A percentile compares a stretch with the other conserved stretches of the same genome.
These are phyloP conservation scores for Tillandsia fasciculata DNA, from an alignment of 176 grass and related monocot species.

Conservation along the genomic window DNA sequence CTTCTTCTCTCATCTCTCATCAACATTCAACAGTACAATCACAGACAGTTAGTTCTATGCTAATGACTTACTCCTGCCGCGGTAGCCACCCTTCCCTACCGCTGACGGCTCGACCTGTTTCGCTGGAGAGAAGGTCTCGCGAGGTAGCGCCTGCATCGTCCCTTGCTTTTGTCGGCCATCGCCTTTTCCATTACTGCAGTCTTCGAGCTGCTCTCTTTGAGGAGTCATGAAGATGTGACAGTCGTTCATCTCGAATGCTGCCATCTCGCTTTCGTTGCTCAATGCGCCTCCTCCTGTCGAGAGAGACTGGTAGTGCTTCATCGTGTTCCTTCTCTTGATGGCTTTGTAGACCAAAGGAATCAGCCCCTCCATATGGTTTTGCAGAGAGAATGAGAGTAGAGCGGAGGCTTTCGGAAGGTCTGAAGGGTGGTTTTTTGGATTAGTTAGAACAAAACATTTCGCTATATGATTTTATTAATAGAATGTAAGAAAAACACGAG, in stretches of 20 bases:
- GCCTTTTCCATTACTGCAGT: neutral
- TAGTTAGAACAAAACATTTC: neutral
- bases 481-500: neutral
- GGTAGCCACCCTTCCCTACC: neutral
- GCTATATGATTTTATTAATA: neutral
- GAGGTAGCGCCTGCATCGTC: conserved; percentile 10
- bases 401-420: neutral
- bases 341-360: conserved; percentile 39
- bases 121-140: conserved; percentile 21
- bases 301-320: conserved; percentile 31
- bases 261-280: neutral
- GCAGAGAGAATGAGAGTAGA: neutral
- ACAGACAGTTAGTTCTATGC: no score
- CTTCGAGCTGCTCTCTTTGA: conserved; percentile 5
- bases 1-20: no score
- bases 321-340: conserved; percentile 48
- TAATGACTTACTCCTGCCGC: no score
- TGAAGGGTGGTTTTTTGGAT: neutral
- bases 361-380: conserved; percentile 49
- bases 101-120: neutral
- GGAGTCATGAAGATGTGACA: neutral
- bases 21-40: no score
- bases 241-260: no score
- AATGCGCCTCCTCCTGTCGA: conserved; percentile 23
- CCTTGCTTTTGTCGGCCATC: neutral